A percentile compares a stretch with the other conserved stretches of the same genome.
These are phyloP conservation scores for Rhizopus delemar DNA, from an alignment of 371 early-diverging fungal genomes.

Conservation along the genomic window DNA sequence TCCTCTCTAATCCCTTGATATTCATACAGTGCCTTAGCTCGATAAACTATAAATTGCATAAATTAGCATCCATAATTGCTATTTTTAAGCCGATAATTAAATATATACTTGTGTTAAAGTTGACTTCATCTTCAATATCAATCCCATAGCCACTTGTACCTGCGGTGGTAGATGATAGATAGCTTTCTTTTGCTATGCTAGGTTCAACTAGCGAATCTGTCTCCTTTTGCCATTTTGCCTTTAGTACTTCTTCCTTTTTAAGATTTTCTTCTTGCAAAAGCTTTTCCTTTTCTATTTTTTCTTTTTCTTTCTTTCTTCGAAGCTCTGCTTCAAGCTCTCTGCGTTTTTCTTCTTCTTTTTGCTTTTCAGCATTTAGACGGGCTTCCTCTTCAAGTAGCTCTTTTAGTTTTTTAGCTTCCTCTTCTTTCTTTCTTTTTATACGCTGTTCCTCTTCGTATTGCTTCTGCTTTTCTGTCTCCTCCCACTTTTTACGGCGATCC, in stretches of 20 bases:
- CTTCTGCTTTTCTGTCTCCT: conserved; percentile 28
- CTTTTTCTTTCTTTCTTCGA: conserved; percentile 12
- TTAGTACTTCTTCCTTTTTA: too few relatives aligned
- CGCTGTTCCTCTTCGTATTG: conserved; percentile 12
- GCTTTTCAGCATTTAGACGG: conserved; percentile 3
- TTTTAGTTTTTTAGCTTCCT: conserved; percentile 11
- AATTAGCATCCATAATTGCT: neutral
- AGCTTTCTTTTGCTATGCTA: neutral
- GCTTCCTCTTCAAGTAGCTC: conserved; percentile 16
- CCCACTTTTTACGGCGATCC: conserved; percentile 34
- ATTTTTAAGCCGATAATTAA: neutral
- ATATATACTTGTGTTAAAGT: conserved; percentile 45
- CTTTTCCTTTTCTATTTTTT: conserved; percentile 11
- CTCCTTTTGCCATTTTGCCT: neutral
- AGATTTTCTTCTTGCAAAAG: conserved; percentile 1
- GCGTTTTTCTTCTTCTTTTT: conserved; percentile 10
- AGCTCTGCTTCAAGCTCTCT: conserved; percentile 5
- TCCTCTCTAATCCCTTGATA: conserved; percentile 52
- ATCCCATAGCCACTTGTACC: conserved; percentile 48
- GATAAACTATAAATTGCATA: conserved; percentile 32
- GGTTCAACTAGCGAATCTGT: neutral
- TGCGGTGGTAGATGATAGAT: conserved; percentile 26
- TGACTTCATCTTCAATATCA: conserved; percentile 53
- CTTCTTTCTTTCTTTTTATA: conserved; percentile 17
- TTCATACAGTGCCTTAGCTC: conserved; percentile 48